A percentile compares a stretch with the other conserved stretches of the same genome.
phyloP scores from a whole-genome alignment of 1,284 basidiomycete genomes.

The Vanrija sp. region DNA sequence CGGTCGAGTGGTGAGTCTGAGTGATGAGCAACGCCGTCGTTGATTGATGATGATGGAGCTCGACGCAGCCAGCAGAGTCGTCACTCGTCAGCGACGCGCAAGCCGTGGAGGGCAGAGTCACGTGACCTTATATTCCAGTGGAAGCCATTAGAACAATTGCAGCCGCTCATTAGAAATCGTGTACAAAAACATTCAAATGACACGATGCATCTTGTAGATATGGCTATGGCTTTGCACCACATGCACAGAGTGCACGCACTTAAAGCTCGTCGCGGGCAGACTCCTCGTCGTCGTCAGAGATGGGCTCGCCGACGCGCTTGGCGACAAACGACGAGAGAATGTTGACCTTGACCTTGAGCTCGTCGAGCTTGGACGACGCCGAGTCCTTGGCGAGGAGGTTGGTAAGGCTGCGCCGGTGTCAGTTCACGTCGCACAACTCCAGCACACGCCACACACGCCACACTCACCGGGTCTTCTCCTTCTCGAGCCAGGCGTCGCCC shows the following conservation, averaged over 20 bases:
- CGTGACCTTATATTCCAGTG: slow-evolving; percentile 1
- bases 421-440: background rate
- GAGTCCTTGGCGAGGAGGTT: slow-evolving; percentile 46
- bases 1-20: background rate
- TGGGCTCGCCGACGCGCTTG: slow-evolving; percentile 51
- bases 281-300: slow-evolving; percentile 25
- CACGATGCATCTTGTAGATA: background rate
- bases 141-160: background rate
- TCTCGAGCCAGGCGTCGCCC: slow-evolving; percentile 72
- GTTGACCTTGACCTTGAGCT: slow-evolving; percentile 89
- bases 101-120: background rate
- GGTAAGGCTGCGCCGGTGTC: slow-evolving; percentile 31
- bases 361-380: slow-evolving; percentile 76
- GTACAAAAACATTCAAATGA: no score
- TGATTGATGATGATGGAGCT: background rate
- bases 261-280: slow-evolving; percentile 24
- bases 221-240: background rate
- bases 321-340: slow-evolving; percentile 70
- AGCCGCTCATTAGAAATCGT: no score
- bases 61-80: background rate
- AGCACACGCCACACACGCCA: no score
- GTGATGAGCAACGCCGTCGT: background rate
- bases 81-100: slow-evolving; percentile 9
- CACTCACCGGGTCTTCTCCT: slow-evolving; percentile 76
- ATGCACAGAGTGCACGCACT: background rate